Base-by-base conservation (phyloP, 23 red algal species). In the Porphyridium purpureum region DNA sequence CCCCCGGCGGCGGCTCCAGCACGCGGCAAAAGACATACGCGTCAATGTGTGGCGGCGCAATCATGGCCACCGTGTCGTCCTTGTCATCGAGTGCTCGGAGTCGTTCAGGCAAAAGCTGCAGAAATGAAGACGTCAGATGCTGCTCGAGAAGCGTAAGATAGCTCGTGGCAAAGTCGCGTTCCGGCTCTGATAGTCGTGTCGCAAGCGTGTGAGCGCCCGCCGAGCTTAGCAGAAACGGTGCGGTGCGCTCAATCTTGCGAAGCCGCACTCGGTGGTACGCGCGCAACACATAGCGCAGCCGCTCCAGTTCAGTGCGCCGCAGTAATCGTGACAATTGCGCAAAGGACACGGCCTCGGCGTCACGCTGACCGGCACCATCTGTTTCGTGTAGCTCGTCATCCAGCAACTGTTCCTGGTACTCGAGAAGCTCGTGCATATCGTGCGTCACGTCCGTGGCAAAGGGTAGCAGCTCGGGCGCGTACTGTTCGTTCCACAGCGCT, bases 21-120 rank as follows among this genome's bases (percentile, higher is more conserved):
- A 44, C 38, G 38, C 17, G 38, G 38, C 38, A 44, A 44, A 44
- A 44, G 38, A 44, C 38, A 44, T 11, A 44, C 38, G 11, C 11
- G 17, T 44, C 17, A 17, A 44, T 11, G 11, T 11, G 11, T 11
- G 38, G 38, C 11, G 11, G 11, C 11, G 38, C 11, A 44, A 11
- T 44, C 38, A 44, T 44, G 17, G 11, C 38, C 11, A 44, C 38
- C 11, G 11, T 17, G 17, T 17, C 38, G 17, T 44, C 38, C 17
- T 17, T 44, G 17, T 44, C 38, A 44, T 44, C 38, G 38, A 44
- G 11, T 11, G 11, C 17, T 44, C 38, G 11, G 38, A 44, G 38
- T 17, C 17, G 11, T 44, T 44, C 38, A 44, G 38, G 38, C 11
- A 44, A 17, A 11, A 11, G 38, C 11, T 44, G 11, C 11, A 44